Evolutionary conservation across 129 eudicot species (phyloP).

Genomic region (Mikania micrantha): DNA sequence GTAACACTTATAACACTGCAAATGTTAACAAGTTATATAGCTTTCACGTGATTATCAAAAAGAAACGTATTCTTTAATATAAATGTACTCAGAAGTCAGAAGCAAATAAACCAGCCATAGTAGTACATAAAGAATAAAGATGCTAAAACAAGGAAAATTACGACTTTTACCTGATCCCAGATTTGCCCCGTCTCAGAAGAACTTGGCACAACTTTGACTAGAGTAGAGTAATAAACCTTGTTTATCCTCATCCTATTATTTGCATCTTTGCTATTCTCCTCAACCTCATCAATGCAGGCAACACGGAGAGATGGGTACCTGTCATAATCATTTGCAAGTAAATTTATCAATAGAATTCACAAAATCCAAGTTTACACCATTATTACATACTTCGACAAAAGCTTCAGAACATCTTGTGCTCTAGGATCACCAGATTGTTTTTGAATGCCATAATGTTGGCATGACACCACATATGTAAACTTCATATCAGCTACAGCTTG

Average conservation of each 20-base stretch:
- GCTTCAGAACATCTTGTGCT: slow-evolving; percentile 74
- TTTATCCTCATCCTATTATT: slow-evolving; percentile 46
- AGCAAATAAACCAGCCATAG: too few relatives aligned
- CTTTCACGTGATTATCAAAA: neutral
- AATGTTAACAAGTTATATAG: too few relatives aligned
- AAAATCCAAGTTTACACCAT: too few relatives aligned
- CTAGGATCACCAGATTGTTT: slow-evolving; percentile 74
- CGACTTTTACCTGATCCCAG: slow-evolving; percentile 61
- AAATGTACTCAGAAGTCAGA: too few relatives aligned
- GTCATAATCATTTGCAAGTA: too few relatives aligned
- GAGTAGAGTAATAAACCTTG: slow-evolving; percentile 74
- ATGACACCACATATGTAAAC: slow-evolving; percentile 82
- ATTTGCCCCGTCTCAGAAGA: slow-evolving; percentile 69
- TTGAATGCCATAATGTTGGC: slow-evolving; percentile 74
- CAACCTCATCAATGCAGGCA: slow-evolving; percentile 91
- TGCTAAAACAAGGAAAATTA: neutral
- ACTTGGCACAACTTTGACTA: slow-evolving; percentile 83
- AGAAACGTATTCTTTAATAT: neutral
- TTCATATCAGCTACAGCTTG: slow-evolving; percentile 97
- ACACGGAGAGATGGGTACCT: slow-evolving; percentile 85
- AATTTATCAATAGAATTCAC: too few relatives aligned
- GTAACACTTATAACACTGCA: too few relatives aligned
- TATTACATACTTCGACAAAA: slow-evolving; percentile 52
- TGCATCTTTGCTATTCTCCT: slow-evolving; percentile 72
- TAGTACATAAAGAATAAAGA: too few relatives aligned